Conservation (phyloP, 345 rosid species). For the Lepidium sativum region DNA sequence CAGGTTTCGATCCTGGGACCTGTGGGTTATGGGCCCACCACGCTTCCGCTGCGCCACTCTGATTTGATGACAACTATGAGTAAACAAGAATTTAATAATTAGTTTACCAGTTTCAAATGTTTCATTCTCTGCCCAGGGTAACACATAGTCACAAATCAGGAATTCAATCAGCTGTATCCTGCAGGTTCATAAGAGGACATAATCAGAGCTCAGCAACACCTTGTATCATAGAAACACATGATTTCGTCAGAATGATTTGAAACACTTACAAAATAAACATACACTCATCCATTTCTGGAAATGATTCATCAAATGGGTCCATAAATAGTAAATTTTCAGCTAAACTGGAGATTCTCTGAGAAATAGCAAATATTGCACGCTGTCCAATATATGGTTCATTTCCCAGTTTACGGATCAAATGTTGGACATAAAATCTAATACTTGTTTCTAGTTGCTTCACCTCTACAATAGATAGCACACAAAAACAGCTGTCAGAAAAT, state of each 20-base stretch:
- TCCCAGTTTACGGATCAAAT: constrained; percentile 76
- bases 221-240: background rate
- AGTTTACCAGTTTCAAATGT: constrained; percentile 50
- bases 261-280: constrained; percentile 60
- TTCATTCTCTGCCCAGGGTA: constrained; percentile 45
- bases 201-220: background rate
- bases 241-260: background rate
- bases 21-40: constrained; percentile 61
- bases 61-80: background rate
- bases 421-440: constrained; percentile 53
- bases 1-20: constrained; percentile 80
- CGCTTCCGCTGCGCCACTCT: constrained; percentile 74
- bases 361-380: constrained; percentile 49
- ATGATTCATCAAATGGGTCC: constrained; percentile 79
- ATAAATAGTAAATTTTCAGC: constrained; percentile 62
- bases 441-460: constrained; percentile 29
- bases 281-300: constrained; percentile 50
- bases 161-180: constrained; percentile 90
- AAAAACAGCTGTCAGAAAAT: constrained; percentile 1
- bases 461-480: constrained; percentile 33
- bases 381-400: constrained; percentile 63
- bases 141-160: constrained; percentile 54
- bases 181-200: constrained; percentile 12
- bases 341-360: constrained; percentile 48
- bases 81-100: background rate